Evolutionary conservation across 345 rosid species (phyloP).

Genomic region (Raphanus raphanistrum): DNA sequence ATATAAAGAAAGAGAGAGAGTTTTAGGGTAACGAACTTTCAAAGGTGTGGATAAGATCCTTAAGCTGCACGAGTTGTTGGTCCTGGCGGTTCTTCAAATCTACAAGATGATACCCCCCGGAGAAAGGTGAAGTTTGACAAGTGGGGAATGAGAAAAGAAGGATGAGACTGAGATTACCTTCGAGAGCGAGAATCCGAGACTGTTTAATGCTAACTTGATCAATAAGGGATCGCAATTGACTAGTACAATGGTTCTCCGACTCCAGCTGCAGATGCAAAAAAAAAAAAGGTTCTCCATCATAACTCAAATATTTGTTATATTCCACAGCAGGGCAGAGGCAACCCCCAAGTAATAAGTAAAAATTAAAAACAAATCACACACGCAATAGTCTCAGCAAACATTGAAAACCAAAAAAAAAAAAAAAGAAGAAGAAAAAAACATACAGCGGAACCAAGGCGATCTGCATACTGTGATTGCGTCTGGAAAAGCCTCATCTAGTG

Average conservation of each 20-base stretch:
- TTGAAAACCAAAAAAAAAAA: neutral
- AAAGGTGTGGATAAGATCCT: conserved; percentile 64
- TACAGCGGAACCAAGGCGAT: conserved; percentile 77
- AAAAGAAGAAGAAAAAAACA: conserved; percentile 2
- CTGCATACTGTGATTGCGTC: conserved; percentile 78
- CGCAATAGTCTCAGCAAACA: neutral
- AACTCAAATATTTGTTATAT: neutral
- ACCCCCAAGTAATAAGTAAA: neutral
- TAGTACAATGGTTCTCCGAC: conserved; percentile 74
- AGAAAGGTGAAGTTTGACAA: conserved; percentile 5
- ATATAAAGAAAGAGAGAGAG: conserved; percentile 10
- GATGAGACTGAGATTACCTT: conserved; percentile 48
- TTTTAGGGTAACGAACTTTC: conserved; percentile 50
- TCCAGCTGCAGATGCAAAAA: conserved; percentile 52
- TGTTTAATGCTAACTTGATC: conserved; percentile 86
- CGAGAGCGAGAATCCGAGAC: conserved; percentile 63
- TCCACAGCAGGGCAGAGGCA: neutral
- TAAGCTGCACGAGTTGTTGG: conserved; percentile 64
- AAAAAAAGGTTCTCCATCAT: neutral
- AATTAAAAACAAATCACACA: neutral
- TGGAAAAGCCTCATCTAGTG: conserved; percentile 73
- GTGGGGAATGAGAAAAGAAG: neutral
- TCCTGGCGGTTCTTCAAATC: conserved; percentile 61
- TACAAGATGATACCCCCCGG: conserved; percentile 31
- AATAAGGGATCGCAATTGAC: conserved; percentile 67